A percentile compares a stretch with the other conserved stretches of the same genome.
Evolutionary conservation across 2,329 filamentous ascomycete species (phyloP).

Genomic region (Neofusicoccum cordaticola): DNA sequence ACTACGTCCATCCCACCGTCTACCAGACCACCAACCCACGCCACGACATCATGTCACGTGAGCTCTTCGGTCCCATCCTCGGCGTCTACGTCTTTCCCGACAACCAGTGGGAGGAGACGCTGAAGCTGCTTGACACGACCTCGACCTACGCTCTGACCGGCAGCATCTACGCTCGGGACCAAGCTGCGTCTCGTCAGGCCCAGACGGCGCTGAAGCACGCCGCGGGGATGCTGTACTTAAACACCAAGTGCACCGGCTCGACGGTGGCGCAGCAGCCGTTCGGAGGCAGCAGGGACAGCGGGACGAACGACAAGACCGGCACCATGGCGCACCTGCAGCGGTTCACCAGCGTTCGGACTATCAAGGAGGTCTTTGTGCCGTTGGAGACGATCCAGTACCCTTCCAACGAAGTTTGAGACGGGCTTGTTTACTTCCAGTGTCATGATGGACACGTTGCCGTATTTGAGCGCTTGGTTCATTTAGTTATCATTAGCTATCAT

Average conservation of each 20-base stretch:
- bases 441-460: too few species aligned
- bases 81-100: slow-evolving; percentile 77
- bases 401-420: slow-evolving; percentile 42
- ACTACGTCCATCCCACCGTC: slow-evolving; percentile 79
- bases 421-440: too few species aligned
- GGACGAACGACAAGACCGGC: slow-evolving; percentile 59
- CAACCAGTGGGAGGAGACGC: slow-evolving; percentile 36
- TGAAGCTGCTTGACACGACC: slow-evolving; percentile 64
- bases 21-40: slow-evolving; percentile 71
- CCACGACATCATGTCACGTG: slow-evolving; percentile 71
- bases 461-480: too few species aligned
- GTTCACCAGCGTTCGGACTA: slow-evolving; percentile 55
- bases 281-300: slow-evolving; percentile 55
- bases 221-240: slow-evolving; percentile 82
- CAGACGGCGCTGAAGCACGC: slow-evolving; percentile 69
- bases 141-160: slow-evolving; percentile 77
- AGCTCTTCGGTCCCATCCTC: slow-evolving; percentile 80
- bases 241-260: slow-evolving; percentile 67
- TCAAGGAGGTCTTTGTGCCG: slow-evolving; percentile 56
- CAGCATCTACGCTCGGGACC: slow-evolving; percentile 69
- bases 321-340: slow-evolving; percentile 50
- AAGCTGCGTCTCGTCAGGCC: slow-evolving; percentile 62
- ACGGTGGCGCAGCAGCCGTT: slow-evolving; percentile 51
- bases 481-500: too few species aligned
- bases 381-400: slow-evolving; percentile 50